Evolutionary conservation across 306 rosid species (phyloP), one percentile per base, ranked within the genome.

Genomic region (Vigna hirtella): DNA sequence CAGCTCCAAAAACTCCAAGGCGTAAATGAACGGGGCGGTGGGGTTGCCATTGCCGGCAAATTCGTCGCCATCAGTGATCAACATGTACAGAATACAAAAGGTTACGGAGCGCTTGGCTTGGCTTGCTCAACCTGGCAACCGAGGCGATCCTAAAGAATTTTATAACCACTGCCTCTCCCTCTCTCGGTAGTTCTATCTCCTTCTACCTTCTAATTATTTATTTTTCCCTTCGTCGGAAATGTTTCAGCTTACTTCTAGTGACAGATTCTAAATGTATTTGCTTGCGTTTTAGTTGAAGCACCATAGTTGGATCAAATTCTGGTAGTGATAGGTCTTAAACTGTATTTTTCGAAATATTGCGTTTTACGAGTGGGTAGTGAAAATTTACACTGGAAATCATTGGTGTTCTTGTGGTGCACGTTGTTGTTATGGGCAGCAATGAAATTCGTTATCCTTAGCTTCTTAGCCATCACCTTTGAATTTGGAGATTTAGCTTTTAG

Each of bases 101-200:
- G 87, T 83, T 40, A 53, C 61, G 5, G 88, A 83, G 8, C 82
- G 84, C 55, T 82, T 93, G 77, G 69, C 77, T 24, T 0, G 16
- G 40, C 74, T 85, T 75, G 18, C 83, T 49, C 73, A 38, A 11
- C 68, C 71, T 5, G 90, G 90, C 17, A 34, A 9, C 68, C 68
- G 36, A 4, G 2, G 36, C 66, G 85, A 88, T 30, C 6, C 81
- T 68, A 3, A 0, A n/a, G 91, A 93, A 43, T 82, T 90, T 73
- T 82, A 58, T 38, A 53, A 57, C 18, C 85, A 82, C 57, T 89
- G 93, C 76, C 83, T 89, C 65, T 73, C 91, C 70, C 97, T 93
- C 58, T 76, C 97, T 20, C 70, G 90, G 95, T 89, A 65, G 51
- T 48, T 56, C 16, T 14, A 45, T 45, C 49, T 18, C 61, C 0